These are phyloP conservation scores for Yamadazyma sp. DNA, from an alignment of 805 yeast genomes.

Conservation along the genomic window DNA sequence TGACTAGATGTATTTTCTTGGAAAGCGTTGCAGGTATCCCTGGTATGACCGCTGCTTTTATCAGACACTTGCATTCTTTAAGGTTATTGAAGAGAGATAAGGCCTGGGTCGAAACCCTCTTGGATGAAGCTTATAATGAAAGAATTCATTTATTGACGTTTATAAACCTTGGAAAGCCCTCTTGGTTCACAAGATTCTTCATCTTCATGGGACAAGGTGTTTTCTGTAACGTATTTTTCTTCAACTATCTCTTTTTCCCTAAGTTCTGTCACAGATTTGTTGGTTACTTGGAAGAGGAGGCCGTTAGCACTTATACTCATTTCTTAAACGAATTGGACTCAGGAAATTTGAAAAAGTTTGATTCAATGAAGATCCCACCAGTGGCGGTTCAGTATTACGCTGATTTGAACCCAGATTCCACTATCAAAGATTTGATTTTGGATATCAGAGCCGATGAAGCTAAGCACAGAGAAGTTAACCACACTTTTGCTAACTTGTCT, in stretches of 20 bases:
- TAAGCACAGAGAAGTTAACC: constrained; percentile 77
- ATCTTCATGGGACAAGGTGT: constrained; percentile 68
- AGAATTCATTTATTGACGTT: constrained; percentile 75
- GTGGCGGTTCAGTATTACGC: constrained; percentile 68
- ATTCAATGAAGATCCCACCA: constrained; percentile 48
- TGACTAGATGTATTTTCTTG: constrained; percentile 59
- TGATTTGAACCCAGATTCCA: constrained; percentile 46
- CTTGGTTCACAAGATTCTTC: constrained; percentile 52
- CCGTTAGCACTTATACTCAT: constrained; percentile 67
- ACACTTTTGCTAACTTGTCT: constrained; percentile 65
- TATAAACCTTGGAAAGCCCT: constrained; percentile 62
- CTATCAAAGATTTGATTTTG: constrained; percentile 58
- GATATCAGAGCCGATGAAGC: constrained; percentile 76
- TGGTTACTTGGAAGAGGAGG: constrained; percentile 77
- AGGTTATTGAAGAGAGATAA: constrained; percentile 63
- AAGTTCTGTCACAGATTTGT: constrained; percentile 71
- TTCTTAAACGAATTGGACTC: constrained; percentile 52
- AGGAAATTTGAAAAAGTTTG: constrained; percentile 51
- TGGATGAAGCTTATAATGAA: constrained; percentile 77
- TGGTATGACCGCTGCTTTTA: constrained; percentile 72
- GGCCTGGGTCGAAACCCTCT: constrained; percentile 72
- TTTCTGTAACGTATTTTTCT: constrained; percentile 64
- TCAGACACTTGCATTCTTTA: constrained; percentile 65
- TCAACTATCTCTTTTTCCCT: constrained; percentile 58
- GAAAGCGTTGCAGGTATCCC: constrained; percentile 82